Evolutionary conservation across 306 rosid genomes (phyloP), one percentile per base, ranked within the genome.

Genomic region (Begonia peltatifolia): DNA sequence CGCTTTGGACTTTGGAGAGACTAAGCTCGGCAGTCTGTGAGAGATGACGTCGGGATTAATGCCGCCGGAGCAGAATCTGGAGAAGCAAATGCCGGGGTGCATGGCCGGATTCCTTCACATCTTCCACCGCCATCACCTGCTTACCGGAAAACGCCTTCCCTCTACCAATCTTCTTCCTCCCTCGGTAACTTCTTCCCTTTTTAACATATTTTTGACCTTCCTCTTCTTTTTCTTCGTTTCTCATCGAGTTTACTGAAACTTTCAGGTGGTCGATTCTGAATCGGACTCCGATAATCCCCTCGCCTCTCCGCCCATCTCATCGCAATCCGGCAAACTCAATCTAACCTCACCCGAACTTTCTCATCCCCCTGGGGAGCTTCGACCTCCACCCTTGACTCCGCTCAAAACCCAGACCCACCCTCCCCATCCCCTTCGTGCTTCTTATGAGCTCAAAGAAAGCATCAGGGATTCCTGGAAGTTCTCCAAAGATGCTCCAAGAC

Each of bases 91-190:
- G 38, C 38, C 8, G 81, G 97, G 97, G 4, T 90, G 97, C 94
- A 90, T 90, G 95, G 74, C 95, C 0, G 97, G 97, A 0, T 90
- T 90, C 48, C 83, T 85, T 52, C 84, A 90, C 60, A 90, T 90
- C 80, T 90, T 90, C 68, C 92, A 85, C 42, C 97, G 97, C 55
- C 66, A 69, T 48, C 95, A 89, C 68, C 53, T 85, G 18, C 77
- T 84, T 71, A 41, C 72, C 44, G 83, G 82, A 9, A 90, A 80
- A 67, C 94, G 95, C 38, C 64, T 84, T 66, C 59, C 63, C 69
- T 63, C 90, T 9, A 10, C 81, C 62, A 89, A 83, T 57, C 77
- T 83, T 25, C 85, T 89, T 52, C 80, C 87, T 60, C 65, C 80
- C 0, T n/a, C 47, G 50, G 97, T 89, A 59, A 65, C 60, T 57